Conservation (phyloP, 1,284 basidiomycete species). For the Leccinum pachyderme region DNA sequence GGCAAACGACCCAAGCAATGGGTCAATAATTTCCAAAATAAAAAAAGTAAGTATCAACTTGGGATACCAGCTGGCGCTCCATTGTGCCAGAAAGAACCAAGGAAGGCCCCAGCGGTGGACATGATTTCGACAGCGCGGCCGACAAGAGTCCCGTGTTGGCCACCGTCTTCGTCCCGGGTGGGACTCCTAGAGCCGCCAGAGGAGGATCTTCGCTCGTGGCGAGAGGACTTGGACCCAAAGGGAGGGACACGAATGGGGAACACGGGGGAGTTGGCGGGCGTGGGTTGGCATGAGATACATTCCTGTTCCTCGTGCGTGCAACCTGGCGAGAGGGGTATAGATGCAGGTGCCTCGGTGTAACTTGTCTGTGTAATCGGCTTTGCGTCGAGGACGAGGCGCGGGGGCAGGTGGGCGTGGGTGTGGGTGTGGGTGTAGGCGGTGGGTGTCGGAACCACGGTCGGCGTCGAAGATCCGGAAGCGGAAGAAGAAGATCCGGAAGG, state of each 20-base stretch:
- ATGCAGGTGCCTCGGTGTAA: conserved; percentile 17
- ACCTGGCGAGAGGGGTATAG: conserved; percentile 25
- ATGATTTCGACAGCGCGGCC: conserved; percentile 70
- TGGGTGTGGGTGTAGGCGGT: background rate
- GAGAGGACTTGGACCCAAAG: conserved; percentile 9
- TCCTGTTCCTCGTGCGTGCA: conserved; percentile 31
- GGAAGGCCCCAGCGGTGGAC: conserved; percentile 59
- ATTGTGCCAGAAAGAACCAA: conserved; percentile 47
- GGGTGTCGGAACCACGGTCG: conserved; percentile 10
- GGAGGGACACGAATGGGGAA: conserved; percentile 14
- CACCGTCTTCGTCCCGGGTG: conserved; percentile 24
- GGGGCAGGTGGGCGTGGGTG: conserved; percentile 15
- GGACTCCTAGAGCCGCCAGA: conserved; percentile 28
- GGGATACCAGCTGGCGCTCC: conserved; percentile 22
- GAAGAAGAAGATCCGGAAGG: conserved; percentile 23
- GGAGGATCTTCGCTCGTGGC: conserved; percentile 30
- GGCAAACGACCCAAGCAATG: conserved; percentile 21
- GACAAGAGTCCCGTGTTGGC: conserved; percentile 48
- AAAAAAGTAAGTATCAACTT: conserved; percentile 19
- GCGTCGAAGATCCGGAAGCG: conserved; percentile 26
- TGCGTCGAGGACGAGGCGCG: conserved; percentile 30
- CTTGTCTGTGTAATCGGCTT: conserved; percentile 31
- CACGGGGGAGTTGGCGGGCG: conserved; percentile 37
- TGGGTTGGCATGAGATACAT: conserved; percentile 24
- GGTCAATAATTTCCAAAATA: conserved; percentile 34